These are phyloP conservation scores for Claviceps purpurea DNA, from an alignment of 2,329 filamentous ascomycete genomes.

Conservation along the genomic window DNA sequence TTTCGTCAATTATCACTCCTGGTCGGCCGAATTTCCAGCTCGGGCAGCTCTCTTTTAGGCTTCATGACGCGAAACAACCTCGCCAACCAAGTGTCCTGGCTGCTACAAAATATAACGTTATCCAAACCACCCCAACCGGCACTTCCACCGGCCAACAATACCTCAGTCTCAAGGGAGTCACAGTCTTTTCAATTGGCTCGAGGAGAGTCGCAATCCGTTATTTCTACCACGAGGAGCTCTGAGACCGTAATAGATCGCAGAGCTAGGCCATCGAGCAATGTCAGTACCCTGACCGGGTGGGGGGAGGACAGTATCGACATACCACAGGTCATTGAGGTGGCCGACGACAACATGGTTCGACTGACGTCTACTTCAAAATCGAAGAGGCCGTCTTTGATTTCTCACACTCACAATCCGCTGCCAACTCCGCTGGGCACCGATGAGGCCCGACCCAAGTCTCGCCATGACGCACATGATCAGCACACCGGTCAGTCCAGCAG, in stretches of 20 bases:
- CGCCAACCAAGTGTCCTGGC: constrained; percentile 42
- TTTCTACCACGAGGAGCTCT: not conserved
- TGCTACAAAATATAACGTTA: constrained; percentile 34
- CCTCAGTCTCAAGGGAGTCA: constrained; percentile 12
- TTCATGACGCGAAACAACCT: constrained; percentile 53
- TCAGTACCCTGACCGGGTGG: constrained; percentile 12
- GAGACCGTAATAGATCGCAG: not conserved
- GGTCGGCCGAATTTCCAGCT: not conserved
- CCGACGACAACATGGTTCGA: constrained; percentile 29
- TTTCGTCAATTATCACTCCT: constrained; percentile 2
- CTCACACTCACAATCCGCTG: constrained; percentile 27
- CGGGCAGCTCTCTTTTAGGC: constrained; percentile 17
- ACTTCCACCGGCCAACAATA: constrained; percentile 20
- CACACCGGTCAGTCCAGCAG: constrained; percentile 4
- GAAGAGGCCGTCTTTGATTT: constrained; percentile 31
- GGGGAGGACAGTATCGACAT: constrained; percentile 13
- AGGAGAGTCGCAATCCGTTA: not conserved
- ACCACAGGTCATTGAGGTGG: constrained; percentile 14
- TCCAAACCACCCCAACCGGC: constrained; percentile 26
- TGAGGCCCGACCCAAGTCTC: constrained; percentile 10
- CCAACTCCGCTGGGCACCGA: constrained; percentile 23
- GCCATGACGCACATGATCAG: constrained; percentile 4
- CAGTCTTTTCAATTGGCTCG: constrained; percentile 13
- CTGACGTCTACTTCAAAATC: constrained; percentile 29
- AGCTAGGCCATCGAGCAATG: constrained; percentile 3